Evolutionary conservation across 2,329 filamentous ascomycete species (phyloP), one percentile per base, ranked within the genome.

Genomic region (Tolypocladium tundrense): DNA sequence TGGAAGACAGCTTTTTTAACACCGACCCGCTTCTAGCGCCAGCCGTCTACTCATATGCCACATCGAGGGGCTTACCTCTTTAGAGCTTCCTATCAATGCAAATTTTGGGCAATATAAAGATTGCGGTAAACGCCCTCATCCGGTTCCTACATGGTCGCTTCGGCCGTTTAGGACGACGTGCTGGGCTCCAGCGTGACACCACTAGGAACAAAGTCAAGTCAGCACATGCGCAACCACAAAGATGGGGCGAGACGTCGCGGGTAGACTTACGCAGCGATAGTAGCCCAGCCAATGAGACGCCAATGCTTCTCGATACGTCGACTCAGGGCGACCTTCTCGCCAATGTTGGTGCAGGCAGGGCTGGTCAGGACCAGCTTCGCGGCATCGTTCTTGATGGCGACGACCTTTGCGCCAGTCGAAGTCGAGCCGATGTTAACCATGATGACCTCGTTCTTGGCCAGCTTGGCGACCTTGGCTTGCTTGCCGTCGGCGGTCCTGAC

Each of bases 371-470:
- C 88, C 65, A 99, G 83, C 80, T 97, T 97, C 59, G 94, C 94
- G 59, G 92, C 93, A 83, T 99, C 94, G 70, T 93, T 92, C 84
- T 94, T 97, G 72, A 97, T 95, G 68, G 91, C 93, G 59, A 94
- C 85, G 57, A 99, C 91, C 85, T 97, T 99, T 65, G 94, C 94
- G 75, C 94, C 94, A 16, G 93, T 97, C 53, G 94, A 95, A 11
- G 93, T 97, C 42, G 91, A 96, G 61, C 94, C 94, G 72, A 99
- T 99, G 81, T 99, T 99, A 65, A 99, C 94, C 94, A 99, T 97
- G 76, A 99, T 88, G 69, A 97, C 91, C 76, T 99, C 94, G 77
- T 96, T 97, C 86, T 97, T 99, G 59, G 91, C 82, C 64, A 99
- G 82, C 81, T 99, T 99, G 68, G 92, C 91, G 65, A 99, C 94